Percentiles rank a stretch among this genome's conserved stretches.
phyloP scores from a whole-genome alignment of 2,329 filamentous ascomycete species.

The Fusarium odoratissimum region DNA sequence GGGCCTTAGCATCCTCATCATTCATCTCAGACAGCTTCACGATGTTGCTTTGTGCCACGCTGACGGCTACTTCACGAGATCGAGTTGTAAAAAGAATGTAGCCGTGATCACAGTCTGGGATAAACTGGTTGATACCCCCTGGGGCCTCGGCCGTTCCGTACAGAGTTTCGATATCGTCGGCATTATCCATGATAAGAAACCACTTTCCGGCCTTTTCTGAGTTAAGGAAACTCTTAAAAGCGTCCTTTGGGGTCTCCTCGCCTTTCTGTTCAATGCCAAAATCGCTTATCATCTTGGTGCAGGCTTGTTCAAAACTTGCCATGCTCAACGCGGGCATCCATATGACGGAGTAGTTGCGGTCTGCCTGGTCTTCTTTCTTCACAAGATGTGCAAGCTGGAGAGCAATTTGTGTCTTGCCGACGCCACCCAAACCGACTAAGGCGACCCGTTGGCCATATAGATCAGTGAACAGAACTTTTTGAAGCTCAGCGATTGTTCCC shows the following conservation, averaged over 20 bases:
- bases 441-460: not conserved
- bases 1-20: conserved; percentile 32
- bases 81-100: conserved; percentile 54
- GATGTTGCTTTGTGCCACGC: not conserved
- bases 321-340: not conserved
- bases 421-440: not conserved
- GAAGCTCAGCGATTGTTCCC: not conserved
- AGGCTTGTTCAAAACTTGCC: not conserved
- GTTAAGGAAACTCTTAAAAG: no score
- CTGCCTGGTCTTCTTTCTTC: not conserved
- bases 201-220: conserved; percentile 48
- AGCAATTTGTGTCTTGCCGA: not conserved
- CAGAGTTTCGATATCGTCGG: conserved; percentile 50
- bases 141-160: not conserved
- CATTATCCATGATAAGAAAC: conserved; percentile 58
- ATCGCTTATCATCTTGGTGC: not conserved
- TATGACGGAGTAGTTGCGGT: not conserved
- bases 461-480: fast-evolving
- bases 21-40: not conserved
- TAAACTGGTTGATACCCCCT: conserved; percentile 18
- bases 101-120: conserved; percentile 50
- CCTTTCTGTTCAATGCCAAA: no score
- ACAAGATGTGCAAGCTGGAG: not conserved
- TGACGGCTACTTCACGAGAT: conserved; percentile 36
- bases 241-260: no score